phyloP scores from a whole-genome alignment of 129 eudicot genomes.

The Sambucus nigra region DNA sequence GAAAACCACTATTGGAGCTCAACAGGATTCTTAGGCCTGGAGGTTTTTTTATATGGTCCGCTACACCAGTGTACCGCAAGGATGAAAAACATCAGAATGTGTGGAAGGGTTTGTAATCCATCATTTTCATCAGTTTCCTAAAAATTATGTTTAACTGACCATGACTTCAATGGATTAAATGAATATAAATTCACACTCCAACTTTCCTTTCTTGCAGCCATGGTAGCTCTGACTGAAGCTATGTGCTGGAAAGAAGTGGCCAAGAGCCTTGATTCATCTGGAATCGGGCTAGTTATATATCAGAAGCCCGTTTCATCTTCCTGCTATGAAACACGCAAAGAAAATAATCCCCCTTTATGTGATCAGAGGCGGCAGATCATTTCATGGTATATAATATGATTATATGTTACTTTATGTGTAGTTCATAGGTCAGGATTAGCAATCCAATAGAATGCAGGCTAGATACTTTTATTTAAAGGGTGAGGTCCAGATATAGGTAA shows the following conservation, averaged over 20 bases:
- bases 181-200: background rate
- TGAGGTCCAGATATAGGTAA: too few relatives aligned
- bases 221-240: conserved; percentile 69
- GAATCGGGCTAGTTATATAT: conserved; percentile 76
- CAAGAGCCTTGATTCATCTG: conserved; percentile 47
- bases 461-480: too few relatives aligned
- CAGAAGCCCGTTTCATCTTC: conserved; percentile 81
- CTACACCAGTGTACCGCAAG: conserved; percentile 84
- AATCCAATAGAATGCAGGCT: too few relatives aligned
- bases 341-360: conserved; percentile 63
- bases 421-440: too few relatives aligned
- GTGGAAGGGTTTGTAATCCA: conserved; percentile 61
- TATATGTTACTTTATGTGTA: too few relatives aligned
- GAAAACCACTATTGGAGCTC: conserved; percentile 83
- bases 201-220: conserved; percentile 52
- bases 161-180: too few relatives aligned
- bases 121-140: background rate
- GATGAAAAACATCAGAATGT: conserved; percentile 59
- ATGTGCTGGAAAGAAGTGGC: conserved; percentile 92
- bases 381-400: conserved; percentile 73
- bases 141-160: too few relatives aligned
- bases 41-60: conserved; percentile 95
- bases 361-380: conserved; percentile 34
- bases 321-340: conserved; percentile 61
- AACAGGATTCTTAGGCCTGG: conserved; percentile 95